phyloP scores from a whole-genome alignment of 768 basidiomycete genomes.

The Gymnopilus junonius region DNA sequence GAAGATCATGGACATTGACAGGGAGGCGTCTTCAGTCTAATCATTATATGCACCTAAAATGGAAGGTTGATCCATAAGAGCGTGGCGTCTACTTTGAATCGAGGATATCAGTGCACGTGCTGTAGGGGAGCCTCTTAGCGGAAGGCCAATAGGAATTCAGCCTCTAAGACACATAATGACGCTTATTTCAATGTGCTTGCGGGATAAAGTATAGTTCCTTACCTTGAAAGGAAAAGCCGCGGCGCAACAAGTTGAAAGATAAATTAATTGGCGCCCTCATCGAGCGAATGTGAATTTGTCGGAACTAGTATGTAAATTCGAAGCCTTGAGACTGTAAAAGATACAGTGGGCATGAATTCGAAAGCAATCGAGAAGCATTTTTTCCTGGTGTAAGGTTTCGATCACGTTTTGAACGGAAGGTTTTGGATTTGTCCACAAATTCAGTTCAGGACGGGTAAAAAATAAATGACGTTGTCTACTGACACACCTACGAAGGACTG shows the following conservation, averaged over 20 bases:
- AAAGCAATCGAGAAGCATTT: not conserved
- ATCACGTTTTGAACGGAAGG: not conserved
- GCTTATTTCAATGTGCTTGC: not conserved
- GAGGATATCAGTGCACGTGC: not conserved
- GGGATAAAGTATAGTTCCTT: too few relatives aligned
- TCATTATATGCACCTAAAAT: not conserved
- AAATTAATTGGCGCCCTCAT: not conserved
- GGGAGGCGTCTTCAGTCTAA: not conserved
- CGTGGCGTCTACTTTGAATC: not conserved
- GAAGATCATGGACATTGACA: not conserved
- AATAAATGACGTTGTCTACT: not conserved
- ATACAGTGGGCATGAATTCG: not conserved
- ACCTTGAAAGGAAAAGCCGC: not conserved
- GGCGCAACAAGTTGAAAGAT: not conserved
- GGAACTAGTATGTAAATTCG: not conserved
- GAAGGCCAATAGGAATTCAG: not conserved
- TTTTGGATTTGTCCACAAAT: too few relatives aligned
- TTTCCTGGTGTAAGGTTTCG: not conserved
- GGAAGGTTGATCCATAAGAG: not conserved
- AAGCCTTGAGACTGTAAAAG: not conserved
- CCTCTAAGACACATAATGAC: not conserved
- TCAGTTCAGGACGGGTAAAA: not conserved
- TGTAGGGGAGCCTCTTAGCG: not conserved
- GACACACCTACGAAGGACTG: not conserved
- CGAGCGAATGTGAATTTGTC: not conserved